These are phyloP conservation scores for Tripterygium wilfordii DNA, from an alignment of 177 flowering plant genomes.

Conservation along the genomic window DNA sequence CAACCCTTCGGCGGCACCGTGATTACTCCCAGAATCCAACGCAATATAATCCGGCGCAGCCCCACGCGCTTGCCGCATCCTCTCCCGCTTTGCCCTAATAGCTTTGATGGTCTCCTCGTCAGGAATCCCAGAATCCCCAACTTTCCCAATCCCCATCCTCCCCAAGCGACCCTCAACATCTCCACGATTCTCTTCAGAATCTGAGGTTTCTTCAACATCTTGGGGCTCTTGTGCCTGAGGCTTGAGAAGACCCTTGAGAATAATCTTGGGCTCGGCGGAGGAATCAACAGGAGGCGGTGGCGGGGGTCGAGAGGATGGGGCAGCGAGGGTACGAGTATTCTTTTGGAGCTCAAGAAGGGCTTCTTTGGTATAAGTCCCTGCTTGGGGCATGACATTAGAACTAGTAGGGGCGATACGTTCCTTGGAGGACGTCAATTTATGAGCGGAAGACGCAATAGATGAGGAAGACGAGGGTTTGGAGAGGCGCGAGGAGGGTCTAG, in stretches of 20 bases:
- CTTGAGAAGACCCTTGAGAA: slow-evolving; percentile 69
- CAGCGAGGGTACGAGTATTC: slow-evolving; percentile 72
- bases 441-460: slow-evolving; percentile 10
- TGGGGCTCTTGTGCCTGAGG: slow-evolving; percentile 26
- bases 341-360: slow-evolving; percentile 84
- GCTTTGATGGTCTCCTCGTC: slow-evolving; percentile 53
- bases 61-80: slow-evolving; percentile 53
- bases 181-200: slow-evolving; percentile 11
- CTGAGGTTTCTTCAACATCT: slow-evolving; percentile 8
- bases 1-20: slow-evolving; percentile 57
- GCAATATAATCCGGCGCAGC: slow-evolving; percentile 78
- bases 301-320: slow-evolving; percentile 21
- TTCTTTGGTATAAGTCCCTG: slow-evolving; percentile 84
- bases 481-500: slow-evolving; percentile 21
- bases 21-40: slow-evolving; percentile 73
- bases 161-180: slow-evolving; percentile 34
- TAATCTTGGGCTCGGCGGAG: slow-evolving; percentile 51
- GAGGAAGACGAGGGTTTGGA: slow-evolving; percentile 22
- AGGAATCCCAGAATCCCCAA: slow-evolving; percentile 28
- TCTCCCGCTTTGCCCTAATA: slow-evolving; percentile 75
- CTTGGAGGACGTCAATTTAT: slow-evolving; percentile 24
- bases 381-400: slow-evolving; percentile 81
- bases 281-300: slow-evolving; percentile 19
- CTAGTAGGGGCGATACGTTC: slow-evolving; percentile 30
- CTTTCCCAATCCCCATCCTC: slow-evolving; percentile 29